These are phyloP conservation scores for Lipomyces kockii DNA, from an alignment of 805 yeast species.

Conservation along the genomic window DNA sequence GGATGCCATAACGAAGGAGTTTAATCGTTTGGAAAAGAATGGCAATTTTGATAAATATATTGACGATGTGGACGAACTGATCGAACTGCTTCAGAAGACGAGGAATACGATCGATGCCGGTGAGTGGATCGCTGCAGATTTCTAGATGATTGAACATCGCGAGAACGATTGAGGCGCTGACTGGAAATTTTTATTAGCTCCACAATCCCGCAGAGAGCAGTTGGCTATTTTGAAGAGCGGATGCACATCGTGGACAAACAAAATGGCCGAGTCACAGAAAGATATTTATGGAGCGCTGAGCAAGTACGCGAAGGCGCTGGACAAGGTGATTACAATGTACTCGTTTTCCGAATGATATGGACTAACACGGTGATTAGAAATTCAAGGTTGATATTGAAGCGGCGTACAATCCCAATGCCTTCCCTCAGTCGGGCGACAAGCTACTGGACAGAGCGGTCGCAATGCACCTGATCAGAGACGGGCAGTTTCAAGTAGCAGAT, in stretches of 20 bases:
- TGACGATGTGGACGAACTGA: conserved; percentile 42
- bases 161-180: background rate
- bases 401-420: conserved; percentile 29
- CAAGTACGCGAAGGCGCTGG: conserved; percentile 45
- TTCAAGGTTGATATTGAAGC: conserved; percentile 32
- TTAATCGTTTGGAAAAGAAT: conserved; percentile 41
- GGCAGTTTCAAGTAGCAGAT: conserved; percentile 50
- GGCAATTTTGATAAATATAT: conserved; percentile 44
- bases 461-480: conserved; percentile 55
- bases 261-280: conserved; percentile 41
- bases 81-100: conserved; percentile 40
- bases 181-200: conserved; percentile 11
- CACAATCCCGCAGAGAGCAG: conserved; percentile 30
- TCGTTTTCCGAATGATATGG: background rate
- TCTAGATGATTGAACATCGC: background rate
- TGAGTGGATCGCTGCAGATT: background rate
- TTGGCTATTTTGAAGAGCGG: conserved; percentile 26
- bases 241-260: conserved; percentile 24
- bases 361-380: conserved; percentile 18
- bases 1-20: conserved; percentile 45
- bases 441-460: conserved; percentile 52
- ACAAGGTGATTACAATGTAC: conserved; percentile 39
- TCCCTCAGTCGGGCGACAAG: conserved; percentile 33
- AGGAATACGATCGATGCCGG: conserved; percentile 39
- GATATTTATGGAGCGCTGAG: conserved; percentile 40